Conservation (phyloP, 2,329 filamentous ascomycete genomes). For the Phialophora macrospora region DNA sequence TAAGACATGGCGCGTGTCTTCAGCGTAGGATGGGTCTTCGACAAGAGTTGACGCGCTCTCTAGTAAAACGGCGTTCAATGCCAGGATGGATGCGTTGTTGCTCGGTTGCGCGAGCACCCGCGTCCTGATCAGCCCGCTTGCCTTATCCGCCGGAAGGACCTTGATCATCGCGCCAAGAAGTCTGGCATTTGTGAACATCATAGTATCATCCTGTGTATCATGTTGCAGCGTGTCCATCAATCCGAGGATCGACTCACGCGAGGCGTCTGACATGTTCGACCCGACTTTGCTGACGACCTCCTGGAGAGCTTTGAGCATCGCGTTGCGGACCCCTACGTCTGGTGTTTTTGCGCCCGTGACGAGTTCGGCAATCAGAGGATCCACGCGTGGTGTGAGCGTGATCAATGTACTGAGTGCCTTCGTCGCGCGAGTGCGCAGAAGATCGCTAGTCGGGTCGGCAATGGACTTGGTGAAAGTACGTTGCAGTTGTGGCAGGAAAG, state of each 20-base stretch:
- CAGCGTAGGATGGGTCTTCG: conserved; percentile 62
- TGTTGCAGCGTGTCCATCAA: conserved; percentile 80
- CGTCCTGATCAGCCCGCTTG: conserved; percentile 66
- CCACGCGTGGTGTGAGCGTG: conserved; percentile 91
- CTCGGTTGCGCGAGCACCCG: conserved; percentile 79
- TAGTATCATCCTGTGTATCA: conserved; percentile 71
- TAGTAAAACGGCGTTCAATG: conserved; percentile 83
- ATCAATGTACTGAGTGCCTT: conserved; percentile 95
- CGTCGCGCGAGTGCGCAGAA: conserved; percentile 83
- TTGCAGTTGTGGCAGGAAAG: conserved; percentile 94
- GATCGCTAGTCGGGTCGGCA: conserved; percentile 88
- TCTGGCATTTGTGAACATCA: conserved; percentile 88
- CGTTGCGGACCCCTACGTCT: conserved; percentile 84
- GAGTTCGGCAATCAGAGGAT: conserved; percentile 89
- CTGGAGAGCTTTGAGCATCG: conserved; percentile 96
- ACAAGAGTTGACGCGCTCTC: conserved; percentile 76
- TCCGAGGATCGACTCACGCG: conserved; percentile 79
- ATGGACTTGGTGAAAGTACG: conserved; percentile 95
- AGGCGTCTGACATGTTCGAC: conserved; percentile 89
- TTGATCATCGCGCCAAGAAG: conserved; percentile 88
- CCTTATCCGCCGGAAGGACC: conserved; percentile 76
- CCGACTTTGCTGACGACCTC: conserved; percentile 96
- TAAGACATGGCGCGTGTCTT: conserved; percentile 77
- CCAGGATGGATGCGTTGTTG: conserved; percentile 78
- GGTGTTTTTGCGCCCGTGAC: conserved; percentile 93